Conservation (phyloP, 164 flowering plant genomes). For the Cinnamomum chago region DNA sequence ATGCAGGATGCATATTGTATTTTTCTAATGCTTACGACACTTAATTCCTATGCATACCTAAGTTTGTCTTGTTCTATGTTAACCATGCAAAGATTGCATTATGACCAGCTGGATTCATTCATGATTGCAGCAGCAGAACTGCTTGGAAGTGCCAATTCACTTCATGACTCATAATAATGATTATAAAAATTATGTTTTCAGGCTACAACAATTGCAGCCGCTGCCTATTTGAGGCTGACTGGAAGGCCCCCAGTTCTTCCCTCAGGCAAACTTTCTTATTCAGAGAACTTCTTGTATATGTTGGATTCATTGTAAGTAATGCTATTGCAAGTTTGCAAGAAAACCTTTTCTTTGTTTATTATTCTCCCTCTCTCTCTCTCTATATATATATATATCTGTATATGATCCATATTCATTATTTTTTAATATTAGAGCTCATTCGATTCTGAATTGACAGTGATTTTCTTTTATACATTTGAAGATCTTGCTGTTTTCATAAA, state of each 20-base stretch:
- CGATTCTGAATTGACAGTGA: too few species aligned
- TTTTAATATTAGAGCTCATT: too few species aligned
- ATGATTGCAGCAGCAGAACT: background rate
- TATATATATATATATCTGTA: too few species aligned
- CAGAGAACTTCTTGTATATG: conserved; percentile 98
- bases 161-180: background rate
- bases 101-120: background rate
- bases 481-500: too few species aligned
- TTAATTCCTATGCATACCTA: background rate
- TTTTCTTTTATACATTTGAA: too few species aligned
- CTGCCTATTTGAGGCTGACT: conserved; percentile 96
- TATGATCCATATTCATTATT: too few species aligned
- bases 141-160: background rate
- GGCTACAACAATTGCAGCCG: conserved; percentile 98
- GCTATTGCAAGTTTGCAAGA: conserved; percentile 3
- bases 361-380: too few species aligned
- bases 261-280: conserved; percentile 82
- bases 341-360: background rate
- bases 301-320: conserved; percentile 88
- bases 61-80: background rate
- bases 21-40: too few species aligned
- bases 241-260: conserved; percentile 99
- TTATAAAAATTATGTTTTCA: conserved; percentile 16
- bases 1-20: too few species aligned
- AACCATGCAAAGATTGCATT: background rate